Base-by-base conservation (phyloP, 148 eudicot genomes). In the Arctostaphylos glauca region DNA sequence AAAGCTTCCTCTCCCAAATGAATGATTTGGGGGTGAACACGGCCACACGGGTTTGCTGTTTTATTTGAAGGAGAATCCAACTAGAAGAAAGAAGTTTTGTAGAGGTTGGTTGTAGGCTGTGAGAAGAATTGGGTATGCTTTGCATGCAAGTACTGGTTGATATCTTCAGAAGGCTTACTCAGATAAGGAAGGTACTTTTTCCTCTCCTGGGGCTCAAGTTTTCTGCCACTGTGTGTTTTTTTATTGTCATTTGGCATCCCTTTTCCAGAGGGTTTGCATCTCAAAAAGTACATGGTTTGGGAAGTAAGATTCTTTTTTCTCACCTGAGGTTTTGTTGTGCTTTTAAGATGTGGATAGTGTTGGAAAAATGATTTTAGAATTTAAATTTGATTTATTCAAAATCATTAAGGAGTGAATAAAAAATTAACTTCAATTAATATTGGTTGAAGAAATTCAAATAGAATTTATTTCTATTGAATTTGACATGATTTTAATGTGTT, bases 101-200 rank as follows among this genome's bases (percentile, higher is more conserved):
- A 13, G n/a, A 41, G 10, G 7, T 67, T 25, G 74, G 48, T 41
- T 5, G 5, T 68, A 2, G 44, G 74, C 3, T 68, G 47, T 41
- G 74, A 13, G 48, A 4, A 68, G 44, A 68, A 68, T 18, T 14
- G 47, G 48, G 8, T 68, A 68, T 68, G 46, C 74, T 68, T 68
- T 68, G 74, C 74, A 68, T 68, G 74, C 74, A 68, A 68, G 74
- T 46, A 8, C n/a, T 41, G 74, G 74, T 68, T 41, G 74, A 68
- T 0, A 68, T 68, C 74, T 68, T 14, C 6, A 68, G 46, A 31
- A 31, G 13, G 74, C 48, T 46, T 68, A 68, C 0, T 13, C n/a
- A 41, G 6, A 13, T 18, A 68, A 68, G 18, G 38, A 31, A 68
- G n/a, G 47, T 4, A 67, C 54, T 50, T 50, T 50, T 50, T 9